A percentile compares a stretch with the other conserved stretches of the same genome.
phyloP scores from a whole-genome alignment of 805 yeast species.

The Metschnikowia lunata region DNA sequence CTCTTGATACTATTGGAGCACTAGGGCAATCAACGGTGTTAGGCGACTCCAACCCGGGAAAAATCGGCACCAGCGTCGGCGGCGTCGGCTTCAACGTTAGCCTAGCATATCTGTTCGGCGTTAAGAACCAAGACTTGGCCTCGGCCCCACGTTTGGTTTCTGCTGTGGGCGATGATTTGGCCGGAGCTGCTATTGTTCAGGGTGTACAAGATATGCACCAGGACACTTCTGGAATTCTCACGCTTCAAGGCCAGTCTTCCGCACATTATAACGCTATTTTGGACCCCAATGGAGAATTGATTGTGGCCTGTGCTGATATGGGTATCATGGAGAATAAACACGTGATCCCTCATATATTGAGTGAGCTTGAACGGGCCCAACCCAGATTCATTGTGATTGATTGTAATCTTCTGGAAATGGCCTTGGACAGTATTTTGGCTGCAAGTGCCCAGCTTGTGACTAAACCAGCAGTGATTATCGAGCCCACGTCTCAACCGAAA shows the following conservation, averaged over 20 bases:
- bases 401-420: conserved; percentile 53
- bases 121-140: conserved; percentile 6
- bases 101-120: conserved; percentile 47
- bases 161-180: conserved; percentile 55
- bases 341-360: conserved; percentile 31
- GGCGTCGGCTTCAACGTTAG: conserved; percentile 85
- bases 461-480: conserved; percentile 46
- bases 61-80: conserved; percentile 54
- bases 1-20: conserved; percentile 65
- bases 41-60: conserved; percentile 74
- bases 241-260: conserved; percentile 31
- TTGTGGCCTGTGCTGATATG: conserved; percentile 86
- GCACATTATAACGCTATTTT: conserved; percentile 76
- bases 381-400: conserved; percentile 60
- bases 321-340: conserved; percentile 49
- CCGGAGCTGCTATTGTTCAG: conserved; percentile 41
- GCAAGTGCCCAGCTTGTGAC: conserved; percentile 3
- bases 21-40: conserved; percentile 25
- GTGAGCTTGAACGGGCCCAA: conserved; percentile 34
- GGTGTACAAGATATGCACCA: conserved; percentile 24
- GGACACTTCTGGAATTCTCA: conserved; percentile 39
- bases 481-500: conserved; percentile 75
- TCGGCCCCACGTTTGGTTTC: conserved; percentile 45
- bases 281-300: conserved; percentile 53
- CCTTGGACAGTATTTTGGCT: conserved; percentile 24